phyloP scores from a whole-genome alignment of 768 basidiomycete genomes.

The Lactarius hengduanensis region DNA sequence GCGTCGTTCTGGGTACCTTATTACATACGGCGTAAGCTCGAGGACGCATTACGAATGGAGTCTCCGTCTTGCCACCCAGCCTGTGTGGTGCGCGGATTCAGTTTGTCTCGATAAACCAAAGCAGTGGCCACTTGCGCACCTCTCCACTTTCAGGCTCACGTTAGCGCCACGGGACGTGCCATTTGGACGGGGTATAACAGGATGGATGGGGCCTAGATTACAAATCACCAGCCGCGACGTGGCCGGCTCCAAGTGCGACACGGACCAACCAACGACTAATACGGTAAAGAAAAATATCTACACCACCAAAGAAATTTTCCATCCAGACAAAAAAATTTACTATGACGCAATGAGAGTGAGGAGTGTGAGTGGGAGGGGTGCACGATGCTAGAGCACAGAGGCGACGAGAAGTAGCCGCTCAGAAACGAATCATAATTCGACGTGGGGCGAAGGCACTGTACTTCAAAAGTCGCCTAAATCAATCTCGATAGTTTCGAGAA shows the following conservation, averaged over 20 bases:
- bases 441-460: not conserved
- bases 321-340: not conserved
- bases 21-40: not conserved
- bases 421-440: not conserved
- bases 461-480: slow-evolving; percentile 74
- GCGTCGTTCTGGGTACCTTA: no score
- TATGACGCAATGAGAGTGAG: not conserved
- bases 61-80: not conserved
- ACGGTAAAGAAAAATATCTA: slow-evolving; percentile 18
- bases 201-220: slow-evolving; percentile 6
- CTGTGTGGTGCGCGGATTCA: not conserved
- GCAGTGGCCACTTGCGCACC: slow-evolving; percentile 16
- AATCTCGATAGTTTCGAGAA: slow-evolving; percentile 68
- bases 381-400: not conserved
- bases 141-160: slow-evolving; percentile 10
- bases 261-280: slow-evolving; percentile 14
- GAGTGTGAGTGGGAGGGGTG: not conserved
- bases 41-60: not conserved
- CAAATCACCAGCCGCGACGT: slow-evolving; percentile 7
- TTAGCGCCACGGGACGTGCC: not conserved
- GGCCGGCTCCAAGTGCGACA: slow-evolving; percentile 14
- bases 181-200: not conserved
- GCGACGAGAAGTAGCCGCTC: slow-evolving; percentile 1
- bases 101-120: not conserved
- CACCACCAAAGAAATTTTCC: not conserved